Evolutionary conservation across 768 basidiomycete species (phyloP).

Genomic region (Tephrocybe sp.): DNA sequence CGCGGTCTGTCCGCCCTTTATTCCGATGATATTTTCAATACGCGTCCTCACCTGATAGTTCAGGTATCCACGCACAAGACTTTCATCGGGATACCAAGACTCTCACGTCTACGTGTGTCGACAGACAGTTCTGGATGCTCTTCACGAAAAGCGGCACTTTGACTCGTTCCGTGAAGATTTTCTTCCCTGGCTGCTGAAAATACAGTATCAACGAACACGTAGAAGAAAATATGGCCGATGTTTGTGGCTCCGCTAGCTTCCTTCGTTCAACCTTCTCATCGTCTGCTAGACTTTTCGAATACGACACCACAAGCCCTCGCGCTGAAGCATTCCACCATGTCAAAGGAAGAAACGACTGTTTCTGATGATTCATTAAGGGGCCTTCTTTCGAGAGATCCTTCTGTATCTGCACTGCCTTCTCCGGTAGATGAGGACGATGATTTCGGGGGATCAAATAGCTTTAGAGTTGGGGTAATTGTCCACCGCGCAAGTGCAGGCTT

Average conservation of each 20-base stretch:
- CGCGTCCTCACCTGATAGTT: slow-evolving; percentile 2
- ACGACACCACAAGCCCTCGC: slow-evolving; percentile 46
- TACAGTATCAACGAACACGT: slow-evolving; percentile 69
- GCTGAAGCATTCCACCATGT: slow-evolving; percentile 58
- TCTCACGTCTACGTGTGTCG: slow-evolving; percentile 92
- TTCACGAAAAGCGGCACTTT: slow-evolving; percentile 65
- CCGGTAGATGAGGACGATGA: slow-evolving; percentile 38
- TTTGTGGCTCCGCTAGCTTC: slow-evolving; percentile 23
- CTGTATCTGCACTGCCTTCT: slow-evolving; percentile 42
- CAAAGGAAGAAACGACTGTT: slow-evolving; percentile 21
- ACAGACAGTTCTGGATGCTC: slow-evolving; percentile 65
- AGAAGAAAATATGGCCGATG: slow-evolving; percentile 57
- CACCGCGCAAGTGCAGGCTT: slow-evolving; percentile 52
- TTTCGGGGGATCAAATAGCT: slow-evolving; percentile 33
- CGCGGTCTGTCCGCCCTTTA: slow-evolving; percentile 40
- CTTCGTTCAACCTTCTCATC: not conserved
- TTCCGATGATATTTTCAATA: not conserved
- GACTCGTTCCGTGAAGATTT: slow-evolving; percentile 90
- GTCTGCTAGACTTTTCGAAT: slow-evolving; percentile 41
- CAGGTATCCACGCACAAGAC: slow-evolving; percentile 69
- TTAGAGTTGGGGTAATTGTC: slow-evolving; percentile 64
- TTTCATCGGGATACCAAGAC: slow-evolving; percentile 72
- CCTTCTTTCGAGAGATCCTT: slow-evolving; percentile 25
- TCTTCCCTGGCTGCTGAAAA: slow-evolving; percentile 88
- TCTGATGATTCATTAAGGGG: slow-evolving; percentile 6